These are phyloP conservation scores for Fusarium sp. DNA, from an alignment of 2,329 filamentous ascomycete species.

Conservation along the genomic window DNA sequence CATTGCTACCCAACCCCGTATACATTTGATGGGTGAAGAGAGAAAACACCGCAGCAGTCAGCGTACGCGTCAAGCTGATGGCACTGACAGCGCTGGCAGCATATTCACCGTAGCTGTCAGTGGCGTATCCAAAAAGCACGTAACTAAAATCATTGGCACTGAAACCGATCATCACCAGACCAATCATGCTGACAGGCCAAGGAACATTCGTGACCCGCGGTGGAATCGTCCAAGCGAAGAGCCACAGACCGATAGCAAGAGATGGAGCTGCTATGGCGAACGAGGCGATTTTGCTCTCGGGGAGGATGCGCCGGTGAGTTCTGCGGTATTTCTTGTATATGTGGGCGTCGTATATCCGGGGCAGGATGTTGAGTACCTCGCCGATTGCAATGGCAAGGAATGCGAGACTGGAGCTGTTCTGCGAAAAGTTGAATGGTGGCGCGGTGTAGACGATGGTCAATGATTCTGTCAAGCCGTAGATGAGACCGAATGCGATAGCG, in stretches of 20 bases:
- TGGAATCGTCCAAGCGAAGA: slow-evolving; percentile 14
- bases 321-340: slow-evolving; percentile 13
- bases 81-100: slow-evolving; percentile 11
- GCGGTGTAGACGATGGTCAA: slow-evolving; percentile 5
- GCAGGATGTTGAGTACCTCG: not conserved
- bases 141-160: slow-evolving; percentile 12
- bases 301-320: not conserved
- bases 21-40: slow-evolving; percentile 11
- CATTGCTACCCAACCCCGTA: not conserved
- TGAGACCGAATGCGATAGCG: slow-evolving; percentile 10
- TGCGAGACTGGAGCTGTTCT: not conserved
- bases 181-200: slow-evolving; percentile 16
- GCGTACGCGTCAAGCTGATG: not conserved
- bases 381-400: slow-evolving; percentile 5
- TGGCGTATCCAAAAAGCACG: slow-evolving; percentile 1
- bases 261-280: slow-evolving; percentile 1
- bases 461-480: slow-evolving; percentile 13
- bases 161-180: slow-evolving; percentile 1
- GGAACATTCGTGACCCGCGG: not conserved
- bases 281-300: not conserved
- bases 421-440: not conserved
- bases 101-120: slow-evolving; percentile 9
- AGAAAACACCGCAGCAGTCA: not conserved
- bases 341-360: not conserved
- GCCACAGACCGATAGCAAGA: slow-evolving; percentile 6